These are phyloP conservation scores for Volvariella volvacea DNA, from an alignment of 1,284 basidiomycete species.

Conservation along the genomic window DNA sequence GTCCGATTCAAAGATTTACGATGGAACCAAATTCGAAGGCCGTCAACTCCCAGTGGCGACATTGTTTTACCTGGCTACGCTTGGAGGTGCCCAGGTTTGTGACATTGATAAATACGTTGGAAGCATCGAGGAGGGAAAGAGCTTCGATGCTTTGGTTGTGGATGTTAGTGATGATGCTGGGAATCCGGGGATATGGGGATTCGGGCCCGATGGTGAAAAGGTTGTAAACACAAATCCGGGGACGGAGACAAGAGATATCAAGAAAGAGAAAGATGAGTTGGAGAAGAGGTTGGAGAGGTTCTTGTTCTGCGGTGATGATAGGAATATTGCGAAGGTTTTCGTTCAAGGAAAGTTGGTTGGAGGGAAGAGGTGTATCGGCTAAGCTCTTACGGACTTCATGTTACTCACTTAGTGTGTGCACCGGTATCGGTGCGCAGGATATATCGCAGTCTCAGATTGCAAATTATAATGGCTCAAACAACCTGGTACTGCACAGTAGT, in stretches of 20 bases:
- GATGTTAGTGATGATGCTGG: conserved; percentile 43
- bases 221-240: conserved; percentile 12
- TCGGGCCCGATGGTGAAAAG: conserved; percentile 6
- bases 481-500: too few relatives aligned
- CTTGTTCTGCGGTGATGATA: conserved; percentile 81
- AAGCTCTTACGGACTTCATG: too few relatives aligned
- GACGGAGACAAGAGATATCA: background rate
- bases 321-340: conserved; percentile 82
- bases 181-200: conserved; percentile 60
- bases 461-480: too few relatives aligned
- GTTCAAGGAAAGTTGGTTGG: conserved; percentile 80
- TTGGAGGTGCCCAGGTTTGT: conserved; percentile 87
- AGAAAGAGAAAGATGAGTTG: conserved; percentile 20
- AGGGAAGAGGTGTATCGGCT: conserved; percentile 29
- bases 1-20: conserved; percentile 5
- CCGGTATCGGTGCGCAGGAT: too few relatives aligned
- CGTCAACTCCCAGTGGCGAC: conserved; percentile 70
- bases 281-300: conserved; percentile 62
- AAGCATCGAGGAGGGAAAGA: conserved; percentile 74
- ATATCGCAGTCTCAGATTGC: too few relatives aligned
- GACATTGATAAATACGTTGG: conserved; percentile 69
- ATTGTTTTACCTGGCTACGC: conserved; percentile 85
- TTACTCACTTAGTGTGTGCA: too few relatives aligned
- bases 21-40: conserved; percentile 39
- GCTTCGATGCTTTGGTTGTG: conserved; percentile 85